phyloP scores from a whole-genome alignment of 2,329 filamentous ascomycete species.

The Pseudocercospora vitis region DNA sequence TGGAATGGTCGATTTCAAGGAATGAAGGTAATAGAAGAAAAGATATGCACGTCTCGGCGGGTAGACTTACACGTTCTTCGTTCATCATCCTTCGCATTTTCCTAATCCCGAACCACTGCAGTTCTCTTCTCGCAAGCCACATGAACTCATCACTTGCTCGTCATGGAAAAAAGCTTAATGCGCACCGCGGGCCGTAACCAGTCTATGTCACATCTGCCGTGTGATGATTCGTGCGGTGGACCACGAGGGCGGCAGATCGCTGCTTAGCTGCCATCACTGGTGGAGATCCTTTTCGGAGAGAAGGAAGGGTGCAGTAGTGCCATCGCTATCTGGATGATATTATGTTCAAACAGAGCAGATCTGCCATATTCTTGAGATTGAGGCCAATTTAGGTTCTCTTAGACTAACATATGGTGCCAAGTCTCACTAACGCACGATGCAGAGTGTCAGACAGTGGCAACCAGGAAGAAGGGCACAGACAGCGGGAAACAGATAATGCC shows the following conservation, averaged over 20 bases:
- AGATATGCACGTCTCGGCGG: not conserved
- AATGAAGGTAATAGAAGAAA: not conserved
- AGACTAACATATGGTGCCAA: too few relatives aligned
- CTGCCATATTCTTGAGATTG: not conserved
- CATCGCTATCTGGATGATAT: not conserved
- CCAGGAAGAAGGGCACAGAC: too few relatives aligned
- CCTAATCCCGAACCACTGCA: not conserved
- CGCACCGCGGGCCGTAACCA: not conserved
- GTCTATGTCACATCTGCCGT: not conserved
- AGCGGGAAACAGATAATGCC: too few relatives aligned
- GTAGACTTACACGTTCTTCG: not conserved
- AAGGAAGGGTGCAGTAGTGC: not conserved
- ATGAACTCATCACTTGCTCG: conserved; percentile 7
- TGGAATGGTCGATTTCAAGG: not conserved
- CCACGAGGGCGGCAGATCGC: not conserved
- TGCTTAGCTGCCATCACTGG: not conserved
- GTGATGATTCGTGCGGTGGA: not conserved
- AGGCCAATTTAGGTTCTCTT: not conserved
- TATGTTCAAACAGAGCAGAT: not conserved
- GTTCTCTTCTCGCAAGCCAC: not conserved
- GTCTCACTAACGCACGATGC: too few relatives aligned
- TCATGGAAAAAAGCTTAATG: conserved; percentile 5
- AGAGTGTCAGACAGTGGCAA: too few relatives aligned
- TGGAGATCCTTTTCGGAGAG: not conserved
- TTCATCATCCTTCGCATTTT: conserved; percentile 2